phyloP scores from a whole-genome alignment of 2,329 filamentous ascomycete genomes.

The Neonectria ditissima region DNA sequence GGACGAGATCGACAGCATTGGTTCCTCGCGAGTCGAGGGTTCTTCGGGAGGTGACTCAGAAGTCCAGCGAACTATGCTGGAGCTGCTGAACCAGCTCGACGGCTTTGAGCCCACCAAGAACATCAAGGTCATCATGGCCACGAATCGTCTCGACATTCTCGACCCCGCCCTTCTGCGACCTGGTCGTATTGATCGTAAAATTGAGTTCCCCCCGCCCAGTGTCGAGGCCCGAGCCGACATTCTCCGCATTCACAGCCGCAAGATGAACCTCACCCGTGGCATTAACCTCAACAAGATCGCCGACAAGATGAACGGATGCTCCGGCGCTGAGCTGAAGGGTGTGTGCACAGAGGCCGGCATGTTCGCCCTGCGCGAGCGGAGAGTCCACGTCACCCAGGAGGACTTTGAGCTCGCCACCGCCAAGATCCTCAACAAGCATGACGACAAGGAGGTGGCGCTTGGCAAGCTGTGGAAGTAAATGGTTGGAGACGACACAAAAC shows the following conservation, averaged over 20 bases:
- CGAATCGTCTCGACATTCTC: slow-evolving; percentile 96
- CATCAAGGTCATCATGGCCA: slow-evolving; percentile 99
- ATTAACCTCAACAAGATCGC: slow-evolving; percentile 99
- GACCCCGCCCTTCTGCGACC: slow-evolving; percentile 94
- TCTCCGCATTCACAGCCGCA: slow-evolving; percentile 94
- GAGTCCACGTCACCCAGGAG: slow-evolving; percentile 98
- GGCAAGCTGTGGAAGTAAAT: slow-evolving; percentile 78
- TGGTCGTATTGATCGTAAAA: slow-evolving; percentile 98
- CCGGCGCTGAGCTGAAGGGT: slow-evolving; percentile 96
- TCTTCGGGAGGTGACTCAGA: slow-evolving; percentile 96
- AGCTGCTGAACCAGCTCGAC: slow-evolving; percentile 97
- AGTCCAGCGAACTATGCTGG: slow-evolving; percentile 98
- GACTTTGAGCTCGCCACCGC: slow-evolving; percentile 98
- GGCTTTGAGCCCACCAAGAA: slow-evolving; percentile 99
- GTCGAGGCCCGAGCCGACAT: slow-evolving; percentile 98
- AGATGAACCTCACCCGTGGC: slow-evolving; percentile 97
- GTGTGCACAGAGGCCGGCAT: slow-evolving; percentile 99
- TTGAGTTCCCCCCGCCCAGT: slow-evolving; percentile 97
- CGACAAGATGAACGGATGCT: slow-evolving; percentile 99
- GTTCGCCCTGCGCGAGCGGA: slow-evolving; percentile 94
- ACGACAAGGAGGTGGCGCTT: slow-evolving; percentile 95
- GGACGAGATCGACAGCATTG: slow-evolving; percentile 99
- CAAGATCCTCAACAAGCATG: slow-evolving; percentile 99
- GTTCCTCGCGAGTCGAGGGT: slow-evolving; percentile 95
- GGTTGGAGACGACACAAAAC: slow-evolving; percentile 30